Percentiles rank a stretch among this genome's conserved stretches.
phyloP scores from a whole-genome alignment of 352 stramenopile species.

The Phytophthora kernoviae region DNA sequence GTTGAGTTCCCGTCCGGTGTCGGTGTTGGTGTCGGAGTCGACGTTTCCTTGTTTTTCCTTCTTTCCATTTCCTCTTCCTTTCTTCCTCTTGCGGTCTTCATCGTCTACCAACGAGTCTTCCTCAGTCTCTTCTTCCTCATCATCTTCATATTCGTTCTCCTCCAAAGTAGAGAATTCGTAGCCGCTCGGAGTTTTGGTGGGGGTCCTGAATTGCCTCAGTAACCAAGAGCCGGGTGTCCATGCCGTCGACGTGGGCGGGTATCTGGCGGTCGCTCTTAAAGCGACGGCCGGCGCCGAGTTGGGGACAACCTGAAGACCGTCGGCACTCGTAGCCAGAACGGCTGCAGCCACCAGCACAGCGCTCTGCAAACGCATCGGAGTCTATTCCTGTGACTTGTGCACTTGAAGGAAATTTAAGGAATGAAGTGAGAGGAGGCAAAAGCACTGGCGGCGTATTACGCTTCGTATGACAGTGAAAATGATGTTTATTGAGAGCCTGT shows the following conservation, averaged over 20 bases:
- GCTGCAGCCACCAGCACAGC: constrained; percentile 11
- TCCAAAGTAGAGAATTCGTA: not conserved
- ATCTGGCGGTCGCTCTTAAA: not conserved
- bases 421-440: not conserved
- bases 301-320: constrained; percentile 18
- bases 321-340: constrained; percentile 4
- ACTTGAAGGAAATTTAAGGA: constrained; percentile 9
- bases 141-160: not conserved
- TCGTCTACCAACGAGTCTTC: not conserved
- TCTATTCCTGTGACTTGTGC: not conserved
- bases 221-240: not conserved
- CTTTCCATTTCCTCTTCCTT: not conserved
- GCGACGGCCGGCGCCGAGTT: constrained; percentile 7
- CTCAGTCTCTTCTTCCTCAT: not conserved
- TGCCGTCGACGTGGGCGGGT: not conserved
- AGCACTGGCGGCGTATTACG: no score
- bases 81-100: not conserved
- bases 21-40: not conserved
- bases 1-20: no score
- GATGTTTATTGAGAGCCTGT: not conserved
- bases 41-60: not conserved
- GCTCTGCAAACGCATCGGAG: constrained; percentile 16
- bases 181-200: not conserved
- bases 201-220: not conserved
- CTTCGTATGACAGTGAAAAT: not conserved